These are phyloP conservation scores for Colletotrichum sp. DNA, from an alignment of 2,329 filamentous ascomycete genomes.

Conservation along the genomic window DNA sequence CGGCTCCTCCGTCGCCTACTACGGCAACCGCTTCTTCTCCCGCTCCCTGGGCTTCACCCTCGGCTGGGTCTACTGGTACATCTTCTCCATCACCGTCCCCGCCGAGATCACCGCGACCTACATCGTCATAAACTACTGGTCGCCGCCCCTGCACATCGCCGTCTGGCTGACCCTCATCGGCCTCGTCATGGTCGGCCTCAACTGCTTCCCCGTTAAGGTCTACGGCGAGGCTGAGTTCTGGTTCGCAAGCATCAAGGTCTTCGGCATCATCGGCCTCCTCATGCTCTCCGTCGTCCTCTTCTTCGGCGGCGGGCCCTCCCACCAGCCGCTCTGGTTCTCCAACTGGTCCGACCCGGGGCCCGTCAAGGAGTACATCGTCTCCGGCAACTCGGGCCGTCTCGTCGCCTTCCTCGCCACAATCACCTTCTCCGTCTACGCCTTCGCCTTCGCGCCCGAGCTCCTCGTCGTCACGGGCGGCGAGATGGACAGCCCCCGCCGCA, in stretches of 20 bases:
- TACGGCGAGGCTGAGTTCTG: constrained; percentile 66
- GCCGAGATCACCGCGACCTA: constrained; percentile 25
- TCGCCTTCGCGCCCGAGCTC: constrained; percentile 22
- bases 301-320: constrained; percentile 19
- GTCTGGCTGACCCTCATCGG: constrained; percentile 23
- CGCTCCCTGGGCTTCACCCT: constrained; percentile 58
- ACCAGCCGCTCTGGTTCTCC: constrained; percentile 20
- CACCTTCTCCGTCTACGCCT: constrained; percentile 23
- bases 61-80: constrained; percentile 67
- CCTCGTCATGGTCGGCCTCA: constrained; percentile 19
- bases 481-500: constrained; percentile 49
- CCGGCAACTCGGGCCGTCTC: constrained; percentile 21
- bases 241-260: constrained; percentile 57
- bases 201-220: constrained; percentile 1
- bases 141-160: constrained; percentile 5
- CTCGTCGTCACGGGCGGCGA: constrained; percentile 27
- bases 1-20: background rate
- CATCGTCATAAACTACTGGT: constrained; percentile 26
- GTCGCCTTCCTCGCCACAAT: constrained; percentile 21
- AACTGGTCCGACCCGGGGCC: constrained; percentile 15
- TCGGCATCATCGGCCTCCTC: constrained; percentile 64
- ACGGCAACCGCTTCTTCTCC: constrained; percentile 50
- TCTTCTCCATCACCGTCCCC: constrained; percentile 41
- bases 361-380: background rate
- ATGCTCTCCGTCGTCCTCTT: constrained; percentile 56